Percentiles rank a stretch among this genome's conserved stretches.
These are phyloP conservation scores for Yamadazyma phyllophila DNA, from an alignment of 805 yeast species.

Conservation along the genomic window DNA sequence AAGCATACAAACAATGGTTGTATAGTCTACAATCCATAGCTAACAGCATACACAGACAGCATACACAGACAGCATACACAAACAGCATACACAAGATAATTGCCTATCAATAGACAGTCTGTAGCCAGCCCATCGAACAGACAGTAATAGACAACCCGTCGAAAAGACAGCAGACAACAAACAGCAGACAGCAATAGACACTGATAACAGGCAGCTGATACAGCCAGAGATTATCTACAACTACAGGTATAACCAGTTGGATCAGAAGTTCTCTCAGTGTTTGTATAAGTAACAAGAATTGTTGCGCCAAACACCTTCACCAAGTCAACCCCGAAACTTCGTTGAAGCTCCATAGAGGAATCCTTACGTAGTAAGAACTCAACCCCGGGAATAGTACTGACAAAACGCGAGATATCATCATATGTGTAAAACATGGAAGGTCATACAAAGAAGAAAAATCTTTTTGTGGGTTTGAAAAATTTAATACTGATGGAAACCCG, in stretches of 20 bases:
- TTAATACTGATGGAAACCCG: not conserved
- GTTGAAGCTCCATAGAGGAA: conserved; percentile 37
- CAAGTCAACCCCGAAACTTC: conserved; percentile 40
- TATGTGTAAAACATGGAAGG: conserved; percentile 66
- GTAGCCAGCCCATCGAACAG: too few species aligned
- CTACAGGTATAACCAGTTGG: conserved; percentile 19
- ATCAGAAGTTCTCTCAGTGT: conserved; percentile 47
- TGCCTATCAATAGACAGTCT: too few species aligned
- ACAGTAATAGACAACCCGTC: too few species aligned
- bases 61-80: too few species aligned
- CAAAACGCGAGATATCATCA: conserved; percentile 62
- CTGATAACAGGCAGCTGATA: too few species aligned
- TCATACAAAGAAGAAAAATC: conserved; percentile 33
- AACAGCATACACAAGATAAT: too few species aligned
- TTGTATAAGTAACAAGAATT: conserved; percentile 45
- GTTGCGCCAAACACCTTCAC: conserved; percentile 52
- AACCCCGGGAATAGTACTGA: conserved; percentile 45
- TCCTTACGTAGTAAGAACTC: conserved; percentile 27
- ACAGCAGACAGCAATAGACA: too few species aligned
- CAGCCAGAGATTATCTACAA: too few species aligned
- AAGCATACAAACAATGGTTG: too few species aligned
- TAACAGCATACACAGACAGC: too few species aligned
- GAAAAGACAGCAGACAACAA: too few species aligned
- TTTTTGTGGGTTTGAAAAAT: not conserved
- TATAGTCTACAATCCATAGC: too few species aligned